Evolutionary conservation across 306 rosid species (phyloP).

Genomic region (Corylus heterophylla): DNA sequence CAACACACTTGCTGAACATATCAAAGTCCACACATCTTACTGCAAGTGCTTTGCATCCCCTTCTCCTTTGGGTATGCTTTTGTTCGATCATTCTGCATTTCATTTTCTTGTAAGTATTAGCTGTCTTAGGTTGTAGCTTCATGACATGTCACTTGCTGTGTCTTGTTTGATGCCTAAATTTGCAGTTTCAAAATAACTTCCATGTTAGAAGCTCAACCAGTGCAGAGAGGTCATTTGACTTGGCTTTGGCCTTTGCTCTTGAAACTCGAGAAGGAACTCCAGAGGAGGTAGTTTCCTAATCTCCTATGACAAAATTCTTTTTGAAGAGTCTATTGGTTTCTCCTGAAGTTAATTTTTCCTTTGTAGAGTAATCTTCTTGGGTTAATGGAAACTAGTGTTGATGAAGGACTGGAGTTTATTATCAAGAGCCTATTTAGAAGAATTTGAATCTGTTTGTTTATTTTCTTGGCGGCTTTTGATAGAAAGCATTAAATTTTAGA

Average conservation of each 20-base stretch:
- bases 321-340: conserved; percentile 12
- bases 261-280: conserved; percentile 77
- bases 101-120: conserved; percentile 19
- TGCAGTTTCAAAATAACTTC: conserved; percentile 81
- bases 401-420: neutral
- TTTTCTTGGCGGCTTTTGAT: neutral
- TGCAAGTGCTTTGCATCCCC: conserved; percentile 58
- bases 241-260: conserved; percentile 51
- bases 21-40: conserved; percentile 56
- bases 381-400: neutral
- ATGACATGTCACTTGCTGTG: conserved; percentile 15
- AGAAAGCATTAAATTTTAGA: neutral
- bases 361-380: conserved; percentile 6
- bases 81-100: conserved; percentile 21
- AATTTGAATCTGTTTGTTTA: neutral
- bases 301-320: conserved; percentile 16
- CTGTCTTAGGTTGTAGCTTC: conserved; percentile 19
- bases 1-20: conserved; percentile 53
- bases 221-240: conserved; percentile 39
- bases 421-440: neutral
- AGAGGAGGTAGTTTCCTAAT: conserved; percentile 69
- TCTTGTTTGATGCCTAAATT: conserved; percentile 33
- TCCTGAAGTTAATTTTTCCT: neutral
- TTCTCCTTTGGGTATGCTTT: conserved; percentile 76
- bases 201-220: conserved; percentile 46